Evolutionary conservation across 2,329 filamentous ascomycete genomes (phyloP), one percentile per base, ranked within the genome.

Genomic region (Stagonosporopsis vannaccii): DNA sequence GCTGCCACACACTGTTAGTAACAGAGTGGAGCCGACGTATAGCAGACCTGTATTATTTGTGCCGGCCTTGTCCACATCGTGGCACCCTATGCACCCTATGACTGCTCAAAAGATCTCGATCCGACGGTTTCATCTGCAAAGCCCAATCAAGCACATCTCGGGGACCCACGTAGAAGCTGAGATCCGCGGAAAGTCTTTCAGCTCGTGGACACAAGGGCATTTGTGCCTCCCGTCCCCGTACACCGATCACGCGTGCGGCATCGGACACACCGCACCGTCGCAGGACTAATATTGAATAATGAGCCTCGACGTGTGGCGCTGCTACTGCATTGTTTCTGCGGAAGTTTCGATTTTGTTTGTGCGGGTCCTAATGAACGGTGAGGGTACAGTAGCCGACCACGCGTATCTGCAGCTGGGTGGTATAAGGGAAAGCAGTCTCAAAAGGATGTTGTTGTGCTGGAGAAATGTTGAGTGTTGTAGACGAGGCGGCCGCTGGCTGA

Each of bases 1-100:
- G 47, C 46, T 56, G 42, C 42, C 47, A 48, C 53, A 42, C n/a
- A 26, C 19, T 33, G 37, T 47, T 51, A 39, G 53, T 56, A 47
- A 56, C 23, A 39, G 32, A 51, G 53, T 56, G 53, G 53, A 51
- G 42, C 43, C 30, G n/a, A 26, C 20, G 19, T 51, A 43, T 44
- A 23, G 23, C 17, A 19, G n/a, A 20, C 44, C 37, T 33, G 6
- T 36, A 47, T 56, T 56, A 56, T 23, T 47, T 47, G 30, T 36
- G 42, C 28, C 45, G 33, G 22, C 9, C 26, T 44, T 30, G 22
- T 46, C 23, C 33, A 23, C 17, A 22, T 28, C 8, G 15, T 28
- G n/a, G 25, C 33, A 13, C 36, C 44, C 36, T 35, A 35, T 35
- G 25, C 33, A 13, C 36, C 44, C 36, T 35, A 35, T 35, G 13